Evolutionary conservation across 352 stramenopile genomes (phyloP), one percentile per base, ranked within the genome.

Genomic region (Globisporangium sylvaticum): DNA sequence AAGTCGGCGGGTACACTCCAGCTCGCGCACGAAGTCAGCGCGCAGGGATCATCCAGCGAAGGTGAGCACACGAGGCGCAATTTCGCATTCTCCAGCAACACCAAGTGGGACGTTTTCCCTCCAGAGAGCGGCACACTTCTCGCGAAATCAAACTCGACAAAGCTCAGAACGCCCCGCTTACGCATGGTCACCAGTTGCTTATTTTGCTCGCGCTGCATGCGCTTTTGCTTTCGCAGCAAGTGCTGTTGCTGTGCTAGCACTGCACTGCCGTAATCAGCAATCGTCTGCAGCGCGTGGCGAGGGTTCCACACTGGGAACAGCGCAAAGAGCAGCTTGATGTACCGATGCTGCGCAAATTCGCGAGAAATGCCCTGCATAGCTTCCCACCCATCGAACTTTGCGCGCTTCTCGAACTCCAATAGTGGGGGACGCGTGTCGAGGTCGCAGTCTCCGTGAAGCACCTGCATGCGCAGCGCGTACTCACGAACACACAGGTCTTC

Each of bases 391-490:
- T 92, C 75, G 64, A 94, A 92, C 57, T 91, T 92, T 15, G 84
- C 83, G 32, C 85, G 81, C 1, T 76, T 74, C 52, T 93, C 87
- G 27, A 91, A 81, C 27, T 89, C 83, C 22, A 95, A 65, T 18
- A 95, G 66, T 31, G 87, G 73, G 10, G 87, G 83, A 14, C 83
- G 77, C 31, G 73, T 63, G 29, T 80, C 73, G 2, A 75, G 20
- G 53, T 91, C 79, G 37, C 82, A 94, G 64, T 96, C 86, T 24
- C 88, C 88, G 52, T 89, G 68, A 1, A 88, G 62, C 48, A 77
- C 78, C 44, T 96, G 88, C 86, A 93, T 93, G 14, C 84, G 84
- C 22, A 96, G 67, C 12, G 81, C 83, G 60, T 89, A 92, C 71
- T 94, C 86, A 22, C 84, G 86, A 52, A 94, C 76, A 46, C 82